Base-by-base conservation (phyloP, 1,284 basidiomycete genomes). In the Malassezia sympodialis region DNA sequence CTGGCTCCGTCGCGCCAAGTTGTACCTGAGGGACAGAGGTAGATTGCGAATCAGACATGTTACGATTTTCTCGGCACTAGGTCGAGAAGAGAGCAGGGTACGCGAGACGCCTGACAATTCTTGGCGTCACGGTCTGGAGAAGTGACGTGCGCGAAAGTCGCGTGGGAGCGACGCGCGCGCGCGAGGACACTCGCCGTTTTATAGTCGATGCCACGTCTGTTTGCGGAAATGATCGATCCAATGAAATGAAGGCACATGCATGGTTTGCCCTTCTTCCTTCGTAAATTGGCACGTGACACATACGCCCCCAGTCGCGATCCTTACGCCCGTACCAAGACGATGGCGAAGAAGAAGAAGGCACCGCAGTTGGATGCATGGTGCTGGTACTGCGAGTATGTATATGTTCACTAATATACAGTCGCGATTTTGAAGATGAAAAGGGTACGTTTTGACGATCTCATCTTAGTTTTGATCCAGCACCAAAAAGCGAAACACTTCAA, bases 401-500 rank as follows among this genome's bases (percentile, higher is more conserved):
- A 19, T 11, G 11, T 32, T 12, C 30, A 12, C 43, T 48, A 40
- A 32, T 37, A n/a, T 24, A 19, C 55, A 71, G 68, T 40, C 71
- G 72, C 41, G 72, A 73, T 30, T 73, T 73, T 44, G 72, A 73
- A 46, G 72, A 73, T 57, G 72, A 73, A 39, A 73, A 72, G 43
- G 65, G 67, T 67, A 51, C 45, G 60, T 37, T 6, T 11, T 8
- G 8, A 11, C 8, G 2, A 30, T 15, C 56, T 39, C 6, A 26
- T 47, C 21, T 45, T 53, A 91, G 94, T 98, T 59, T 82, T 98
- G 61, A 87, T 98, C 82, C 89, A 94, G 76, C 93, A 98, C 76
- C 94, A 98, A 76, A 98, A 96, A 78, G 93, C 93, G 15, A 98
- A 96, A 77, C 93, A 98, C 75, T 98, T 96, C 81, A 91, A 91